Percentiles rank a stretch among this genome's conserved stretches.
These are phyloP conservation scores for Nothophoma quercina DNA, from an alignment of 2,329 filamentous ascomycete genomes.

Conservation along the genomic window DNA sequence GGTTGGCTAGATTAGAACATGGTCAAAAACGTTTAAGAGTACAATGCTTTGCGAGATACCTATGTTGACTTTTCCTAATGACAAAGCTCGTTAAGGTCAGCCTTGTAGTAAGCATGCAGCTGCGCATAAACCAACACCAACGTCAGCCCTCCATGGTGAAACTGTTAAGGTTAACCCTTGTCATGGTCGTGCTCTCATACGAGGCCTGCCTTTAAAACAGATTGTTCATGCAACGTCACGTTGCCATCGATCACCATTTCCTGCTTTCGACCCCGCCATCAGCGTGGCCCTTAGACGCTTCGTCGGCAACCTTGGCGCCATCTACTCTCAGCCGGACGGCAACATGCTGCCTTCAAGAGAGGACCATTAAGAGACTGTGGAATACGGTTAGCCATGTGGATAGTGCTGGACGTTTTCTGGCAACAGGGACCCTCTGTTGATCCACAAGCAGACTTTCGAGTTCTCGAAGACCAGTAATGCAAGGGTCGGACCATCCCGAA, in stretches of 20 bases:
- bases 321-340: neutral
- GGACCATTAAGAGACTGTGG: neutral
- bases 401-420: neutral
- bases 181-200: neutral
- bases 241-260: neutral
- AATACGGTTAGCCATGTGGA: neutral
- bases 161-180: too few species aligned
- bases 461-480: neutral
- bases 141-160: neutral
- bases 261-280: neutral
- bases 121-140: neutral
- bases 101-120: neutral
- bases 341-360: neutral
- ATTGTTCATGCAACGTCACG: neutral
- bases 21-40: neutral
- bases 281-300: neutral
- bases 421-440: neutral
- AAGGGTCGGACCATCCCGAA: neutral
- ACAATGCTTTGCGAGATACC: neutral
- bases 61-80: too few species aligned
- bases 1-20: neutral
- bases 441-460: constrained; percentile 11
- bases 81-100: neutral
- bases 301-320: constrained; percentile 9
- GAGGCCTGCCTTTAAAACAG: neutral